Base-by-base conservation (phyloP, 345 rosid species). In the Arabidopsis thaliana region DNA sequence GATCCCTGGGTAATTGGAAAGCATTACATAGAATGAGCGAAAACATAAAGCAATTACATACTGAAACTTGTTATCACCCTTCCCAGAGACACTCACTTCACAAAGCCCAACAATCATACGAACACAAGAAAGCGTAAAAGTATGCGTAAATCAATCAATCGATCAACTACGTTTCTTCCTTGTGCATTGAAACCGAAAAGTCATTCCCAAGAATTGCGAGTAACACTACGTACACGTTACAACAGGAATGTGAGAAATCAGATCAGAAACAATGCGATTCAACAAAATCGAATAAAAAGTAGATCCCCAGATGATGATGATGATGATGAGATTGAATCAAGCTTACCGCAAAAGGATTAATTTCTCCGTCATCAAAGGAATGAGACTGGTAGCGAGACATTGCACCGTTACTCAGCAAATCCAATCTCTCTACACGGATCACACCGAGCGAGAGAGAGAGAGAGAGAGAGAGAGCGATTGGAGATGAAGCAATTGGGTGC, bases 321-420 rank as follows among this genome's bases (percentile, higher is more conserved):
- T 37, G 59, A 53, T 58, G 28, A 45, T 46, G 61, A 38, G 30
- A 59, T 37, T 64, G 60, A 25, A 65, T 46, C 52, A 56, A 6
- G 41, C 85, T 76, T 81, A 95, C 99, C 82, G 97, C 89, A 81
- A 92, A 95, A 65, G 97, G 97, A 83, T 92, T 94, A 34, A 78
- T 77, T 61, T 78, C 81, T 74, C 87, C 90, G 55, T 89, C 91
- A n/a, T 91, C 97, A 80, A 86, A 87, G 8, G 96, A 86, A 76
- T 79, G 87, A 49, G 92, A 65, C 67, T 87, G 85, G 91, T 81
- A 75, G 73, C 75, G 88, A 83, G 85, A 88, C 99, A 92, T 91
- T 76, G 70, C 79, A 75, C 50, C 52, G 67, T 51, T 13, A 84
- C 44, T 59, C 42, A 60, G 59, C 61, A 71, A 72, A 77, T 69